Percentiles rank a stretch among this genome's conserved stretches.
Conservation (phyloP, 2,329 filamentous ascomycete genomes). For the Cladosporium colombiae region DNA sequence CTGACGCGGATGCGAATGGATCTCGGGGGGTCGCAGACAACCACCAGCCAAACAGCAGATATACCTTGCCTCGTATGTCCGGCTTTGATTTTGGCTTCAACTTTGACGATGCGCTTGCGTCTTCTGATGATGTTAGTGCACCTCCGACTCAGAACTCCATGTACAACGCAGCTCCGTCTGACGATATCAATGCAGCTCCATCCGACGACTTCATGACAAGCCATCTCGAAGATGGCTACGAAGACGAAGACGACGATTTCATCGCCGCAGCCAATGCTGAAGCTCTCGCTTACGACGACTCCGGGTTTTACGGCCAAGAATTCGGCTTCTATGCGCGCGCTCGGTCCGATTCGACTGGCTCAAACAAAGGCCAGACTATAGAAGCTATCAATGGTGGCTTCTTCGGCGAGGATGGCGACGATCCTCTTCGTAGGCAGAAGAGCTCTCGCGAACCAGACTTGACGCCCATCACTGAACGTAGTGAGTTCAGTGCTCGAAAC, state of each 20-base stretch:
- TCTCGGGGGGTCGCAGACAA: not conserved
- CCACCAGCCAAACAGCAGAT: constrained; percentile 23
- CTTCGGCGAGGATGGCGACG: constrained; percentile 74
- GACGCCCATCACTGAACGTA: constrained; percentile 93
- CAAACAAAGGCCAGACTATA: constrained; percentile 36
- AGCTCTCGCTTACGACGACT: constrained; percentile 85
- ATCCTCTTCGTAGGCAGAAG: constrained; percentile 65
- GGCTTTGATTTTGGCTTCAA: constrained; percentile 45
- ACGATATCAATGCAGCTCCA: constrained; percentile 33
- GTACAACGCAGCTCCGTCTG: constrained; percentile 23
- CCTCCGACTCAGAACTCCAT: not conserved
- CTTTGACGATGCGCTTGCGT: constrained; percentile 11
- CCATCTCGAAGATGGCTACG: constrained; percentile 57
- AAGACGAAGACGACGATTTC: constrained; percentile 73
- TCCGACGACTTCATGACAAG: constrained; percentile 53
- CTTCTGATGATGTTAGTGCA: constrained; percentile 7
- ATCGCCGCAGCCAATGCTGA: constrained; percentile 95
- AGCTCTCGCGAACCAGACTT: constrained; percentile 86
- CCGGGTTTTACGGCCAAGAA: constrained; percentile 93
- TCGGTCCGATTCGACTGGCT: constrained; percentile 41
- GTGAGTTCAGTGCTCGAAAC: constrained; percentile 93
- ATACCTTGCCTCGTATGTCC: constrained; percentile 32
- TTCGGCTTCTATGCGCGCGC: constrained; percentile 86
- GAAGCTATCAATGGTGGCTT: constrained; percentile 81
- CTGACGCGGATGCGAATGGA: not conserved